A percentile compares a stretch with the other conserved stretches of the same genome.
phyloP scores from a whole-genome alignment of 2,329 filamentous ascomycete genomes.

The Ascochyta viciae-villosae region DNA sequence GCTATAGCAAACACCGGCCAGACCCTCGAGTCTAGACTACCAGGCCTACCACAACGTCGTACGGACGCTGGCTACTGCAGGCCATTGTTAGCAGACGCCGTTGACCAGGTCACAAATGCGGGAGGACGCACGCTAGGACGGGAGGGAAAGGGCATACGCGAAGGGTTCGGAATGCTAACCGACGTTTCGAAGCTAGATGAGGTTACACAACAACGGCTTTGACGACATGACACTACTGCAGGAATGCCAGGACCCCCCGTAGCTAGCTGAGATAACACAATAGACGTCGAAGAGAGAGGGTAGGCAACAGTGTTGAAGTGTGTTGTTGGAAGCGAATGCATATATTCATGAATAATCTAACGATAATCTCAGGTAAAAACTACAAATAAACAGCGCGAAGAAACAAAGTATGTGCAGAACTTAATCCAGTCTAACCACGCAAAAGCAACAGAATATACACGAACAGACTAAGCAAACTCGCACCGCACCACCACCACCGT shows the following conservation, averaged over 20 bases:
- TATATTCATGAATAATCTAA: conserved; percentile 1
- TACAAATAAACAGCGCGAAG: conserved; percentile 7
- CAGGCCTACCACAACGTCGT: background rate
- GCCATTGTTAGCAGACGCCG: background rate
- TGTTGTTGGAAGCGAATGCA: conserved; percentile 2
- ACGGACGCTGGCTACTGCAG: background rate
- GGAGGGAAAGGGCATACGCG: conserved; percentile 5
- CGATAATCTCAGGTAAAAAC: background rate
- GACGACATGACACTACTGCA: background rate
- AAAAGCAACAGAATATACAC: conserved; percentile 15
- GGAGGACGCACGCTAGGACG: conserved; percentile 9
- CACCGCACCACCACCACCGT: conserved; percentile 7
- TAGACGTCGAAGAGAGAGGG: background rate
- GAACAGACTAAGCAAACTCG: conserved; percentile 8
- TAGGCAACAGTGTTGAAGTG: background rate
- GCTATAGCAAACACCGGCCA: background rate
- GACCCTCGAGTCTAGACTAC: background rate
- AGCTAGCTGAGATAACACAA: background rate
- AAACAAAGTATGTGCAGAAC: conserved; percentile 6
- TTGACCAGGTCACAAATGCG: conserved; percentile 14
- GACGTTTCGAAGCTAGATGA: conserved; percentile 1
- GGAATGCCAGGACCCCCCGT: background rate
- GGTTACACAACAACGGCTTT: conserved; percentile 5
- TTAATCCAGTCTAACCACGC: conserved; percentile 10
- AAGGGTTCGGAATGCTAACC: conserved; percentile 9